phyloP scores from a whole-genome alignment of 768 basidiomycete species.

The Scleroderma bovista region DNA sequence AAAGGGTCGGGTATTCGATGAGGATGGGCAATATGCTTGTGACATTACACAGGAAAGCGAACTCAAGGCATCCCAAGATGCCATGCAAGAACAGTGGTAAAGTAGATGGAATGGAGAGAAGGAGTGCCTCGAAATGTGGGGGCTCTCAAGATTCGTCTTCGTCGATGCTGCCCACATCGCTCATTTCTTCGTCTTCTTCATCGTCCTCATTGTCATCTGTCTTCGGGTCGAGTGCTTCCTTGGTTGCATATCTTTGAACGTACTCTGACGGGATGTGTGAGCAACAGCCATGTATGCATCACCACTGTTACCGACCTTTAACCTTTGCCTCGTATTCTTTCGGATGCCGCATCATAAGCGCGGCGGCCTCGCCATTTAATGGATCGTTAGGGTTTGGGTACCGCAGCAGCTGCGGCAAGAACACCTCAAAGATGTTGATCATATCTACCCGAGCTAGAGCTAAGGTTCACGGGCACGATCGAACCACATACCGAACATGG shows the following conservation, averaged over 20 bases:
- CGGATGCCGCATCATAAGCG: slow-evolving; percentile 94
- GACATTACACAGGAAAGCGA: not conserved
- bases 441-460: slow-evolving; percentile 58
- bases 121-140: too few relatives aligned
- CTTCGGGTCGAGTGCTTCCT: slow-evolving; percentile 80
- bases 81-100: not conserved
- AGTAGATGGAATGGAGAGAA: too few relatives aligned
- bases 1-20: slow-evolving; percentile 21
- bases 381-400: slow-evolving; percentile 99
- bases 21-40: not conserved
- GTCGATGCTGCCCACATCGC: slow-evolving; percentile 76
- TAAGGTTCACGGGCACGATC: not conserved
- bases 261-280: slow-evolving; percentile 57
- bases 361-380: slow-evolving; percentile 95
- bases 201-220: slow-evolving; percentile 55
- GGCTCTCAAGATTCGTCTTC: slow-evolving; percentile 37
- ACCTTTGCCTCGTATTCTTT: slow-evolving; percentile 94
- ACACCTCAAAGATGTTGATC: slow-evolving; percentile 99
- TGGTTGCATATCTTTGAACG: slow-evolving; percentile 90
- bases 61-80: not conserved
- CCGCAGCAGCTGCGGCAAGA: slow-evolving; percentile 92
- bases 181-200: slow-evolving; percentile 82
- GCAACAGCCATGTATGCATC: not conserved
- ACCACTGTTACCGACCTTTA: slow-evolving; percentile 52
- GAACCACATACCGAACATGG: slow-evolving; percentile 86